Evolutionary conservation across 345 rosid genomes (phyloP).

Genomic region (Hevea brasiliensis): DNA sequence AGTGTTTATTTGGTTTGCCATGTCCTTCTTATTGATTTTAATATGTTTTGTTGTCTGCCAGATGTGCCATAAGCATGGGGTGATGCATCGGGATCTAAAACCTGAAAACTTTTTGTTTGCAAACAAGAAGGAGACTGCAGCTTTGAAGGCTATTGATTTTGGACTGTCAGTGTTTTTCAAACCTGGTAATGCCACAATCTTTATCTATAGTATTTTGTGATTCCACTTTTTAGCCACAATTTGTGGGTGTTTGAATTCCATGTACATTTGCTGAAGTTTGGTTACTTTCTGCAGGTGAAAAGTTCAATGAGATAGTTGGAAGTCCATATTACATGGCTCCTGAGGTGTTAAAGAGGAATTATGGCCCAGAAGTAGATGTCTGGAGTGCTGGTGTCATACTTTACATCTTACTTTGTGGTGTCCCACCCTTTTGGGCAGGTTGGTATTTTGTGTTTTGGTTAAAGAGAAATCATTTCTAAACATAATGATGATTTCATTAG

Average conservation of each 20-base stretch:
- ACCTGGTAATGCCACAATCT: conserved; percentile 24
- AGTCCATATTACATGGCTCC: conserved; percentile 45
- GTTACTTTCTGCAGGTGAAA: conserved; percentile 29
- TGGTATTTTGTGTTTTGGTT: conserved; percentile 8
- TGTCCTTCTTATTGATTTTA: neutral
- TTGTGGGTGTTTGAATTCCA: neutral
- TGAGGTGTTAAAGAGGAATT: conserved; percentile 36
- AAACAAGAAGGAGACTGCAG: conserved; percentile 35
- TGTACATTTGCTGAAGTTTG: conserved; percentile 5
- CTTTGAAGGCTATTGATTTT: conserved; percentile 39
- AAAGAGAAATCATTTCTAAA: neutral
- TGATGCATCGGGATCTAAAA: conserved; percentile 38
- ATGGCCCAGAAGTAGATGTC: conserved; percentile 39
- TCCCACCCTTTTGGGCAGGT: conserved; percentile 44
- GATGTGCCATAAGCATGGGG: conserved; percentile 36
- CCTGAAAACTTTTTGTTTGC: conserved; percentile 39
- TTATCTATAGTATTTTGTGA: neutral
- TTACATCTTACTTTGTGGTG: conserved; percentile 40
- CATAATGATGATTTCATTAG: neutral
- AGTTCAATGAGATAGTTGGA: conserved; percentile 34
- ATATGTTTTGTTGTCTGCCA: conserved; percentile 11
- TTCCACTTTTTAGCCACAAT: neutral
- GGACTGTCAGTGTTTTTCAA: conserved; percentile 37
- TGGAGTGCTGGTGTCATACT: conserved; percentile 44
- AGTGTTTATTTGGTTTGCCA: neutral